These are phyloP conservation scores for Aspergillus bertholletiae DNA, from an alignment of 495 filamentous ascomycete genomes.

Conservation along the genomic window DNA sequence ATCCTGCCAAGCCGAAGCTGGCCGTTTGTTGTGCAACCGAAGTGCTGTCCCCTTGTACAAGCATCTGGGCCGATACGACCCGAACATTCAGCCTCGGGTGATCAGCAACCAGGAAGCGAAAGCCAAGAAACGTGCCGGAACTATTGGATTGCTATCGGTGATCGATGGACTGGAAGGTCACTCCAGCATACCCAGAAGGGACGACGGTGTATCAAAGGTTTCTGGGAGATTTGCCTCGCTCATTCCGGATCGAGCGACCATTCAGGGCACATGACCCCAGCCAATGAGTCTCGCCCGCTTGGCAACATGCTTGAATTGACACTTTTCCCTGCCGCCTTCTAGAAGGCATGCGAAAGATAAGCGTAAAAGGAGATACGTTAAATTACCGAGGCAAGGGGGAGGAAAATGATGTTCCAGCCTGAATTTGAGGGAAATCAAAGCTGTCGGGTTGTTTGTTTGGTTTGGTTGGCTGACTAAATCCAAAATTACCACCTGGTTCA, in stretches of 20 bases:
- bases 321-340: too few species aligned
- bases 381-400: not conserved
- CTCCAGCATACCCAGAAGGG: not conserved
- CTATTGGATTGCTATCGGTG: constrained; percentile 15
- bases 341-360: too few species aligned
- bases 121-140: constrained; percentile 24
- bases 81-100: constrained; percentile 36
- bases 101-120: constrained; percentile 37
- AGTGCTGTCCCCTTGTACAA: constrained; percentile 19
- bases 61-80: constrained; percentile 24
- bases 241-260: not conserved
- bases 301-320: not conserved
- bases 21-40: constrained; percentile 3
- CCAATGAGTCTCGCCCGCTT: not conserved
- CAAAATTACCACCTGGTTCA: too few species aligned
- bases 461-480: too few species aligned
- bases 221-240: not conserved
- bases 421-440: too few species aligned
- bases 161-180: not conserved
- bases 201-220: not conserved
- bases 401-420: too few species aligned
- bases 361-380: too few species aligned
- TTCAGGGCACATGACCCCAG: not conserved
- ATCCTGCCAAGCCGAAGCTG: not conserved
- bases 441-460: too few species aligned